phyloP scores from a whole-genome alignment of 2,329 filamentous ascomycete species.

The Hypoxylon sp. region DNA sequence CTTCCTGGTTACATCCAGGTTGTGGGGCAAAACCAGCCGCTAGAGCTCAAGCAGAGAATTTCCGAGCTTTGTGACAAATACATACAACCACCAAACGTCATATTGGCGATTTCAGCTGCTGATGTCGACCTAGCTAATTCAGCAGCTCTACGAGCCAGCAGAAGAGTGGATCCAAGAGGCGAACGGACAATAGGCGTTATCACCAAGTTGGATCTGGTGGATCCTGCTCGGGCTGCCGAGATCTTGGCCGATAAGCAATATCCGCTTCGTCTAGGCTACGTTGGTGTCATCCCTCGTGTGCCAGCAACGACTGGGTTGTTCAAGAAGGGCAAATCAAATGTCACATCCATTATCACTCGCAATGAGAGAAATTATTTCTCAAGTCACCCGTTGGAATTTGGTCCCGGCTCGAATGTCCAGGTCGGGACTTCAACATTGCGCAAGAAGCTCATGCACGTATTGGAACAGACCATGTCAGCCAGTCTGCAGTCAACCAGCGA shows the following conservation, averaged over 20 bases:
- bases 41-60: conserved; percentile 95
- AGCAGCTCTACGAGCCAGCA: conserved; percentile 87
- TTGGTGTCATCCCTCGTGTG: conserved; percentile 90
- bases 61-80: conserved; percentile 98
- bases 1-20: conserved; percentile 98
- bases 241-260: conserved; percentile 93
- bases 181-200: conserved; percentile 98
- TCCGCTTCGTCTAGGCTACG: conserved; percentile 92
- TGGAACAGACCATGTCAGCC: conserved; percentile 96
- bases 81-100: conserved; percentile 95
- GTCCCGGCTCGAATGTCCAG: conserved; percentile 75
- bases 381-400: conserved; percentile 84
- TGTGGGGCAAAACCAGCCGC: conserved; percentile 87
- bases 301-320: conserved; percentile 80
- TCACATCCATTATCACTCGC: conserved; percentile 83
- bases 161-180: conserved; percentile 91
- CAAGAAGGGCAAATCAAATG: conserved; percentile 82
- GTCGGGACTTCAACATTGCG: conserved; percentile 89
- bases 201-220: conserved; percentile 98
- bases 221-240: conserved; percentile 79
- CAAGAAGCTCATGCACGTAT: conserved; percentile 96
- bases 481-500: conserved; percentile 91
- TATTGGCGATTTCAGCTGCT: conserved; percentile 95
- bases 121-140: conserved; percentile 98
- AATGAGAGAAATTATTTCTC: conserved; percentile 92